Conservation (phyloP, 2,329 filamentous ascomycete species). For the Phaeosphaeriaceae sp. region DNA sequence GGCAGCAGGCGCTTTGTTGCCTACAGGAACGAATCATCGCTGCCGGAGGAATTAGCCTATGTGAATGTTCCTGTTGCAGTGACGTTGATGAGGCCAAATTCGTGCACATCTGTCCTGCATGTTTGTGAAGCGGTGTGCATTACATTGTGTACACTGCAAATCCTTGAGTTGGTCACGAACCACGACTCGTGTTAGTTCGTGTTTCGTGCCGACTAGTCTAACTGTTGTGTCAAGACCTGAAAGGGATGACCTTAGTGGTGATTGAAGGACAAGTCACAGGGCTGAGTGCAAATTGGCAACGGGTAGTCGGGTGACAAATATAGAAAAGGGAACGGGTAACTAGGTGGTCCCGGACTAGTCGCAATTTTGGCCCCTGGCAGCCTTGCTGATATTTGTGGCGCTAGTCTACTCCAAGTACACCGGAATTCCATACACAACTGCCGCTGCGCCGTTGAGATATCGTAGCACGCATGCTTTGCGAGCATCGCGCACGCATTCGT, state of each 20-base stretch:
- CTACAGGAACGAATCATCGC: not conserved
- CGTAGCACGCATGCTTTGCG: conserved; percentile 82
- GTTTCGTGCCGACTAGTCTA: not conserved
- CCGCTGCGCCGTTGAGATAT: conserved; percentile 92
- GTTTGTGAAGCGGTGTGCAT: not conserved
- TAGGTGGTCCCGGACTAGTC: not conserved
- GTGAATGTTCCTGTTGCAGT: not conserved
- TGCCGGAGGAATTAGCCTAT: not conserved
- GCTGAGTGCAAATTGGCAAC: not conserved
- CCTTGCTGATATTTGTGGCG: not conserved
- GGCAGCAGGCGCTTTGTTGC: not conserved
- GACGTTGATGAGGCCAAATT: not conserved
- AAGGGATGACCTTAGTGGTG: no score
- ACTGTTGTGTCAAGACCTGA: no score
- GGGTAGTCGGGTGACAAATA: not conserved
- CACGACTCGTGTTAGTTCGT: not conserved
- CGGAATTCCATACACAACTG: conserved; percentile 93
- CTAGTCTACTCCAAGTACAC: conserved; percentile 69
- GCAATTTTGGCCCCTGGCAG: not conserved
- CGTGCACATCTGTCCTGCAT: not conserved
- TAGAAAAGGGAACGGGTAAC: not conserved
- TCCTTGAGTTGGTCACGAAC: not conserved
- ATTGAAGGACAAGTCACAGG: not conserved
- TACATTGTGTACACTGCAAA: not conserved
- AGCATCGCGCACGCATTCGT: conserved; percentile 80